A percentile compares a stretch with the other conserved stretches of the same genome.
phyloP scores from a whole-genome alignment of 495 filamentous ascomycete genomes.

The Neurospora sp. region DNA sequence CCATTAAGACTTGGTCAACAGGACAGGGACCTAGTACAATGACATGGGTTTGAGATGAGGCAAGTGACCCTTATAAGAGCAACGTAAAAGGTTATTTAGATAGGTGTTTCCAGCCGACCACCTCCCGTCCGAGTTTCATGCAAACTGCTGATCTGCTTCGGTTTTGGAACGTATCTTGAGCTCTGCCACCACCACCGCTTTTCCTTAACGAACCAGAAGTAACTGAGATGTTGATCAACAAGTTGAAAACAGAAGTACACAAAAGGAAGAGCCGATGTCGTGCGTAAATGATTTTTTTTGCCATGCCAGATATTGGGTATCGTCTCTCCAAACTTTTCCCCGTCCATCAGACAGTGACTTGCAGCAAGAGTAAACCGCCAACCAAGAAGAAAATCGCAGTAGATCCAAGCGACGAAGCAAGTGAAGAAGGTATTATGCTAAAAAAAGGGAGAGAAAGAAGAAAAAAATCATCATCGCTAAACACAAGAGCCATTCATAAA shows the following conservation, averaged over 20 bases:
- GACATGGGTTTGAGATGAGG: not conserved
- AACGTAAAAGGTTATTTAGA: not conserved
- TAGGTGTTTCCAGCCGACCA: not conserved
- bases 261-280: not conserved
- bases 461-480: not conserved
- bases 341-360: not conserved
- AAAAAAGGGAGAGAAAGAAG: not conserved
- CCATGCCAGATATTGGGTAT: not conserved
- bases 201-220: not conserved
- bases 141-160: not conserved
- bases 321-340: not conserved
- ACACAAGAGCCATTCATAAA: not conserved
- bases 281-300: not conserved
- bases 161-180: not conserved
- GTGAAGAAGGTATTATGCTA: not conserved
- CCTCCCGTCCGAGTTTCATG: not conserved
- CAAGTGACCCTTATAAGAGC: not conserved
- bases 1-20: not conserved
- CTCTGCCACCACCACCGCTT: not conserved
- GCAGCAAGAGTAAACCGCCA: not conserved
- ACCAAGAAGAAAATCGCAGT: not conserved
- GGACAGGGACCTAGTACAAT: not conserved
- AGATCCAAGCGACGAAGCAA: not conserved
- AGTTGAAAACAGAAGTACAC: not conserved
- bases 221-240: not conserved